These are phyloP conservation scores for Limonomyces culmigenus DNA, from an alignment of 1,284 basidiomycete species.

Conservation along the genomic window DNA sequence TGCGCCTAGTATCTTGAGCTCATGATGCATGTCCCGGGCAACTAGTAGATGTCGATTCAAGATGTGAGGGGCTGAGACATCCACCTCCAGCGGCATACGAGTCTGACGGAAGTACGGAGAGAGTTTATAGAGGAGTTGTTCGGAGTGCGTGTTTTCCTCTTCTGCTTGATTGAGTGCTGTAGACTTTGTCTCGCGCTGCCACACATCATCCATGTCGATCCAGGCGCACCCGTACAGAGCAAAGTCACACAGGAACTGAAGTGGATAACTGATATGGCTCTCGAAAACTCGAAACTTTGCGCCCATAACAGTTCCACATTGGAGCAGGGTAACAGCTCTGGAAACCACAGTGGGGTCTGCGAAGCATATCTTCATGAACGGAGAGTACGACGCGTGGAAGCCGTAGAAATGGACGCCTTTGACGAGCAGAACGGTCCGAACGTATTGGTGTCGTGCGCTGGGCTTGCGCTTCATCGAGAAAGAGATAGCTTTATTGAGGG, in stretches of 20 bases:
- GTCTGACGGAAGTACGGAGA: constrained; percentile 52
- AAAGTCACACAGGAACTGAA: constrained; percentile 94
- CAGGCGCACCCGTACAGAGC: constrained; percentile 91
- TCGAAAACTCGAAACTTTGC: constrained; percentile 73
- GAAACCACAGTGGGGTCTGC: constrained; percentile 54
- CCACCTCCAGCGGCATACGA: constrained; percentile 70
- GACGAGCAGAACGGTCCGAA: constrained; percentile 66
- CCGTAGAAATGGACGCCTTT: constrained; percentile 97
- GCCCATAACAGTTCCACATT: constrained; percentile 68
- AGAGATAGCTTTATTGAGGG: constrained; percentile 66
- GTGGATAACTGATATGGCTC: constrained; percentile 74
- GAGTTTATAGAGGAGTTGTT: constrained; percentile 18
- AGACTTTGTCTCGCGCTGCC: constrained; percentile 25
- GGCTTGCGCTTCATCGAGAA: constrained; percentile 55
- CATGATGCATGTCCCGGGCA: constrained; percentile 61
- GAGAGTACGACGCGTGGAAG: constrained; percentile 73
- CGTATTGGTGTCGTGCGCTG: constrained; percentile 33
- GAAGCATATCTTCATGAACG: constrained; percentile 82
- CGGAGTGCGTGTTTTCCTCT: constrained; percentile 3
- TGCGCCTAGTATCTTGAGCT: constrained; percentile 39
- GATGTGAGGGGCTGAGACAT: constrained; percentile 69
- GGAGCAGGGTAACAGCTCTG: constrained; percentile 59
- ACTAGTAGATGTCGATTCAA: constrained; percentile 61
- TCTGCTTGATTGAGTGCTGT: constrained; percentile 9
- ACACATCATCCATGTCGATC: constrained; percentile 53